phyloP scores from a whole-genome alignment of 345 rosid genomes.

The Hibiscus syriacus region DNA sequence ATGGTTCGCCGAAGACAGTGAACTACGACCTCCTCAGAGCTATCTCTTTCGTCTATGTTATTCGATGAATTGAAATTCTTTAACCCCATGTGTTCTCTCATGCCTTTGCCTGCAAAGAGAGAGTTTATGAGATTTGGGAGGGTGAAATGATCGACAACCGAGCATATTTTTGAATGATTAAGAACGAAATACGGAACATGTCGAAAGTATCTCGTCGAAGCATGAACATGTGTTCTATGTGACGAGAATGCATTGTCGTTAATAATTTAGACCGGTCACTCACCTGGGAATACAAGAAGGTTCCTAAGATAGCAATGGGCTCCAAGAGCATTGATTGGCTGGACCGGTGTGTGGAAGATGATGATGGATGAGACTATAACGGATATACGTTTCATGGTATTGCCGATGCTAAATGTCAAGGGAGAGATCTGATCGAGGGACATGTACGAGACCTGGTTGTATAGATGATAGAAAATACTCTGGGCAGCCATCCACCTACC shows the following conservation, averaged over 20 bases:
- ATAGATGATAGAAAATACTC: slow-evolving; percentile 94
- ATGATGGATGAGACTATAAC: slow-evolving; percentile 96
- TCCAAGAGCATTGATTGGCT: slow-evolving; percentile 89
- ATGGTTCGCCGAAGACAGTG: not conserved
- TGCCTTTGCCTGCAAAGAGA: slow-evolving; percentile 10
- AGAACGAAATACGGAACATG: no score
- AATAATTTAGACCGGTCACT: not conserved
- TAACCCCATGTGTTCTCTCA: not conserved
- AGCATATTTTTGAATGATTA: no score
- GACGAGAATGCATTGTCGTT: not conserved
- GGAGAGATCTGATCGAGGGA: slow-evolving; percentile 90
- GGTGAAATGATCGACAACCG: not conserved
- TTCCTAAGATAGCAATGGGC: slow-evolving; percentile 94
- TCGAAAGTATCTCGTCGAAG: not conserved
- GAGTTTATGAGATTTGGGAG: not conserved
- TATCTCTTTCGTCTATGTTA: not conserved
- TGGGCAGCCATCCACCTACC: slow-evolving; percentile 93
- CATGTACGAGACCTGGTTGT: slow-evolving; percentile 98
- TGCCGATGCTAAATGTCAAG: slow-evolving; percentile 91
- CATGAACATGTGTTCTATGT: not conserved
- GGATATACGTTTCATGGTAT: slow-evolving; percentile 95
- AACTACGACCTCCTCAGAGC: not conserved
- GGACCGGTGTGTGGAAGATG: slow-evolving; percentile 96
- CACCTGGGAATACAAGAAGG: slow-evolving; percentile 98
- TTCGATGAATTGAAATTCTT: slow-evolving; percentile 5